Percentiles rank a stretch among this genome's conserved stretches.
Evolutionary conservation across 164 flowering plant genomes (phyloP).

Genomic region (Cinnamomum micranthum): DNA sequence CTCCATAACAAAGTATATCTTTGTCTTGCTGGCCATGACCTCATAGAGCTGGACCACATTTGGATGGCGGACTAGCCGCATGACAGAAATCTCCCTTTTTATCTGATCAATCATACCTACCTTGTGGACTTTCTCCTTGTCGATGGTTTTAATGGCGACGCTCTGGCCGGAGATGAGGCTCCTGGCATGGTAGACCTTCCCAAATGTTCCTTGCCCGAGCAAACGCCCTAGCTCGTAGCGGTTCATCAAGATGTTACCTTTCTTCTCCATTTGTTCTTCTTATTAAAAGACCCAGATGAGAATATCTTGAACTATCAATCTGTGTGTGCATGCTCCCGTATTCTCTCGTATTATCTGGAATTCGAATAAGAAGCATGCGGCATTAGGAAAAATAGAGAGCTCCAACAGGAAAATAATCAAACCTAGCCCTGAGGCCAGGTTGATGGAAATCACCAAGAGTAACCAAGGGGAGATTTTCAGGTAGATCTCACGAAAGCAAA

Average conservation of each 20-base stretch:
- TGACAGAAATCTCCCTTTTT: constrained; percentile 72
- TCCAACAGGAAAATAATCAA: too few species aligned
- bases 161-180: constrained; percentile 44
- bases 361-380: too few species aligned
- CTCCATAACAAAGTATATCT: constrained; percentile 80
- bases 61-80: constrained; percentile 74
- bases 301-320: too few species aligned
- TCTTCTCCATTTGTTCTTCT: constrained; percentile 43
- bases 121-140: constrained; percentile 68
- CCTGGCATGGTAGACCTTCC: constrained; percentile 79
- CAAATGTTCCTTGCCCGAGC: constrained; percentile 86
- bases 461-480: too few species aligned
- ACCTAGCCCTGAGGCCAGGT: too few species aligned
- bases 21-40: constrained; percentile 75
- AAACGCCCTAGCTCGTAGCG: constrained; percentile 74
- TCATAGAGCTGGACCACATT: constrained; percentile 67
- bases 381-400: too few species aligned
- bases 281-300: too few species aligned
- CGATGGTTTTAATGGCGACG: constrained; percentile 73
- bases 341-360: too few species aligned
- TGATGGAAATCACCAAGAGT: too few species aligned
- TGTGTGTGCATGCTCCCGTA: too few species aligned
- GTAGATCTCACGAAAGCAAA: too few species aligned
- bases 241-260: constrained; percentile 52
- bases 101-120: constrained; percentile 68